These are phyloP conservation scores for Spirogloea muscicola DNA, from an alignment of 139 green algal genomes.

Conservation along the genomic window DNA sequence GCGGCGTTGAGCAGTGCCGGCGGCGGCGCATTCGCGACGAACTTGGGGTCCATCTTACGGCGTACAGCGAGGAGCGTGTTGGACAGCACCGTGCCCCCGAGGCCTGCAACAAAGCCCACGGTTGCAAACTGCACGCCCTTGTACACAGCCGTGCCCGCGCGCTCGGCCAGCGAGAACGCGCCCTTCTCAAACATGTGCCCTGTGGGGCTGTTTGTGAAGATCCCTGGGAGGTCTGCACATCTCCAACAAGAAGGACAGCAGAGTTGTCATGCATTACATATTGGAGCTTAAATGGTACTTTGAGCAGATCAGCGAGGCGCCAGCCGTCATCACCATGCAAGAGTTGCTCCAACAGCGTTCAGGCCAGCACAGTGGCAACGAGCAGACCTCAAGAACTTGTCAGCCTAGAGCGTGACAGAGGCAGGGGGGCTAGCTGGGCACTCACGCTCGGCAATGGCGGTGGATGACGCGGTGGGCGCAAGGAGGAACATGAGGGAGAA, in stretches of 20 bases:
- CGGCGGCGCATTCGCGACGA: constrained; percentile 77
- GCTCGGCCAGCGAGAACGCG: constrained; percentile 53
- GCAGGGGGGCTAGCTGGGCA: too few relatives aligned
- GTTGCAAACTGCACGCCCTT: constrained; percentile 71
- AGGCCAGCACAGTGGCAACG: too few relatives aligned
- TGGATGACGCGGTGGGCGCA: constrained; percentile 64
- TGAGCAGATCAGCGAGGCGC: too few relatives aligned
- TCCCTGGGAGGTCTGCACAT: constrained; percentile 25
- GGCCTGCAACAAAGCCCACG: constrained; percentile 78
- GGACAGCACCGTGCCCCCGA: constrained; percentile 76
- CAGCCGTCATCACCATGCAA: too few relatives aligned
- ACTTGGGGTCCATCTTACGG: constrained; percentile 67
- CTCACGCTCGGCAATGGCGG: constrained; percentile 39
- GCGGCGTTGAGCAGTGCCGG: constrained; percentile 77
- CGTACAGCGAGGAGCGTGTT: constrained; percentile 75
- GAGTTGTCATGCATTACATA: too few relatives aligned
- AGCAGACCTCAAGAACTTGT: too few relatives aligned
- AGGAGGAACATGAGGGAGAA: constrained; percentile 92
- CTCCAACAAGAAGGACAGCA: too few relatives aligned
- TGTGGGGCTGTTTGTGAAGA: constrained; percentile 46
- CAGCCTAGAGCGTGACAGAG: too few relatives aligned
- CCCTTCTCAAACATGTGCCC: constrained; percentile 90
- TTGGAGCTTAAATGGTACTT: too few relatives aligned
- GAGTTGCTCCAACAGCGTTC: too few relatives aligned
- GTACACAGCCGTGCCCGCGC: constrained; percentile 52